Percentiles rank a stretch among this genome's conserved stretches.
phyloP scores from a whole-genome alignment of 371 early-diverging fungal genomes.

The Smittium culicis region DNA sequence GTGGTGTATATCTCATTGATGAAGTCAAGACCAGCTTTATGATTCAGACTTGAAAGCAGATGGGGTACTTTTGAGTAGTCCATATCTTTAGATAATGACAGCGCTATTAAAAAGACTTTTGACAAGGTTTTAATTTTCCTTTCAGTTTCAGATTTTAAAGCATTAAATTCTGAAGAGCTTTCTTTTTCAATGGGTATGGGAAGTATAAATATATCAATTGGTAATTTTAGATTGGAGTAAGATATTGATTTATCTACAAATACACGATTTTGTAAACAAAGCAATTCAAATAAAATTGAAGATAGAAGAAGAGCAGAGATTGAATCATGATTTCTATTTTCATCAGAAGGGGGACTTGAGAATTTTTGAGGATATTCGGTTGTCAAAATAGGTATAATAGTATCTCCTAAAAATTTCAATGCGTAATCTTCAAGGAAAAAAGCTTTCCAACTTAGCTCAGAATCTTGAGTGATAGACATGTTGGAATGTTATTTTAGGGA shows the following conservation, averaged over 20 bases:
- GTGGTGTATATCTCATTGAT: not conserved
- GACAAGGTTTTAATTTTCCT: not conserved
- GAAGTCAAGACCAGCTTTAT: not conserved
- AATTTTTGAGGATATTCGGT: too few relatives aligned
- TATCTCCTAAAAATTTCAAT: too few relatives aligned
- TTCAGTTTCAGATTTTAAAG: not conserved
- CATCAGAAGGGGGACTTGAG: too few relatives aligned
- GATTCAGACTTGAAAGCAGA: not conserved
- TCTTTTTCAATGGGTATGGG: not conserved
- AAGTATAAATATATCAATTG: not conserved
- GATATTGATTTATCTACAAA: not conserved
- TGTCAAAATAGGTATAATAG: too few relatives aligned
- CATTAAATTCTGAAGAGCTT: not conserved
- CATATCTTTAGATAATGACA: not conserved
- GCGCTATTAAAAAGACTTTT: not conserved
- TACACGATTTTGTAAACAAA: not conserved
- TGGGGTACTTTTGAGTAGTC: not conserved
- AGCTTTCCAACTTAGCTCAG: too few relatives aligned
- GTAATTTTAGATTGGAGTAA: not conserved
- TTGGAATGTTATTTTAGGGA: too few relatives aligned
- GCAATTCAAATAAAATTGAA: not conserved
- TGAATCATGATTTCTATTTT: not conserved
- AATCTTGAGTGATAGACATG: too few relatives aligned
- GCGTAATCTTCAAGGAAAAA: too few relatives aligned
- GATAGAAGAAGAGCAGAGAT: not conserved